Percentiles rank a stretch among this genome's conserved stretches.
phyloP scores from a whole-genome alignment of 139 green algal species.

The Volvox reticuliferus region DNA sequence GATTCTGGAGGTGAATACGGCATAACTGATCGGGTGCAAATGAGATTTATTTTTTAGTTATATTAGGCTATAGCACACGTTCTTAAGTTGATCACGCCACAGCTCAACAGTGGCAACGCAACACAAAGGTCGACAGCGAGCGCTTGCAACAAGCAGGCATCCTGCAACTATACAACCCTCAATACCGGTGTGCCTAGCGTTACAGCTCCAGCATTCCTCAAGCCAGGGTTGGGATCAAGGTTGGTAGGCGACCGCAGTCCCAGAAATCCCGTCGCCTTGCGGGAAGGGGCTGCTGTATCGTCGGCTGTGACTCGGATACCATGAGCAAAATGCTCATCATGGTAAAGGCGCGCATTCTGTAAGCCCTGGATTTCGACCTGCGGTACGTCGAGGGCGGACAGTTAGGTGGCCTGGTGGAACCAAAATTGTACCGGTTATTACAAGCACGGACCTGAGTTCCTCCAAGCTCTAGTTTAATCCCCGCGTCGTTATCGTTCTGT shows the following conservation, averaged over 20 bases:
- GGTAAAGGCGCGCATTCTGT: slow-evolving; percentile 13
- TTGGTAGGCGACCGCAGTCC: neutral
- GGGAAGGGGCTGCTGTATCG: neutral
- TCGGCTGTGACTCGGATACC: neutral
- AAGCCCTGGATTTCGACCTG: neutral
- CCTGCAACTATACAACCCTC: no score
- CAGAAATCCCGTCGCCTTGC: neutral
- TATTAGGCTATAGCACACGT: no score
- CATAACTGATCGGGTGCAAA: no score
- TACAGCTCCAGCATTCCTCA: neutral
- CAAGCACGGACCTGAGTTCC: neutral
- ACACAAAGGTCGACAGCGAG: no score
- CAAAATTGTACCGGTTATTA: no score
- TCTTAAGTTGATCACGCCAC: no score
- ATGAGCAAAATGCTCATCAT: slow-evolving; percentile 35
- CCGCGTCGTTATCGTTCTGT: neutral
- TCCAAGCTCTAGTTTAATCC: neutral
- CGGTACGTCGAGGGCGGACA: no score
- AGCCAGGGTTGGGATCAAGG: neutral
- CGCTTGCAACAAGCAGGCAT: no score
- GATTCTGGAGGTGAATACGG: no score
- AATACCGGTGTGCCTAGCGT: neutral
- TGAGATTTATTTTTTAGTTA: no score
- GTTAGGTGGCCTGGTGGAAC: no score
- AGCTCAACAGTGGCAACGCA: no score